phyloP scores from a whole-genome alignment of 192 early-diverging fungal genomes.

The Rhizoclosmatium globosum region DNA sequence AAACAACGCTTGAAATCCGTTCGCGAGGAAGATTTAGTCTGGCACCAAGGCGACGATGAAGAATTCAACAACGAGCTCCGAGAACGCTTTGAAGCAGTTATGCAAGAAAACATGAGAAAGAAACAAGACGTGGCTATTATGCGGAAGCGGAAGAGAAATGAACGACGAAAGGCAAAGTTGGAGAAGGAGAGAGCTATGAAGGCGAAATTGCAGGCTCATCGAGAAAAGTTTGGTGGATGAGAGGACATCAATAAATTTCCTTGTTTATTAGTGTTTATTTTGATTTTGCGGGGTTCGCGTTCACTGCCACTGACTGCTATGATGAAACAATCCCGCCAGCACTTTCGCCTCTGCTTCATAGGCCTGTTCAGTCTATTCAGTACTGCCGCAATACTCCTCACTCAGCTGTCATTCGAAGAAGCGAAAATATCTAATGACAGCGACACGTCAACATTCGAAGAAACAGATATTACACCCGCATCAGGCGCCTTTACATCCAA shows the following conservation, averaged over 20 bases:
- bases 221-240: slow-evolving; percentile 1
- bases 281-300: neutral
- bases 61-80: slow-evolving; percentile 18
- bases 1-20: slow-evolving; percentile 13
- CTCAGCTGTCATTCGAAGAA: neutral
- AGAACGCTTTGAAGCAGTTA: slow-evolving; percentile 16
- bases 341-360: neutral
- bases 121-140: slow-evolving; percentile 8
- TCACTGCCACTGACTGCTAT: neutral
- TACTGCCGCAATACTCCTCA: neutral
- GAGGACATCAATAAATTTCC: neutral
- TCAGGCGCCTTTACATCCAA: neutral
- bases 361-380: neutral
- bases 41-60: slow-evolving; percentile 27
- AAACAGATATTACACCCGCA: neutral
- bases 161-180: neutral
- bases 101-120: slow-evolving; percentile 8
- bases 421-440: too few relatives aligned
- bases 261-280: neutral
- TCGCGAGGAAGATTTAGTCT: slow-evolving; percentile 32
- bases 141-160: neutral
- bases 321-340: neutral
- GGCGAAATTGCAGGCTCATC: slow-evolving; percentile 17
- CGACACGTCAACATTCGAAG: neutral
- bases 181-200: neutral